Percentiles rank a stretch among this genome's conserved stretches.
These are phyloP conservation scores for Lobosporangium transversale DNA, from an alignment of 192 early-diverging fungal species.

Conservation along the genomic window DNA sequence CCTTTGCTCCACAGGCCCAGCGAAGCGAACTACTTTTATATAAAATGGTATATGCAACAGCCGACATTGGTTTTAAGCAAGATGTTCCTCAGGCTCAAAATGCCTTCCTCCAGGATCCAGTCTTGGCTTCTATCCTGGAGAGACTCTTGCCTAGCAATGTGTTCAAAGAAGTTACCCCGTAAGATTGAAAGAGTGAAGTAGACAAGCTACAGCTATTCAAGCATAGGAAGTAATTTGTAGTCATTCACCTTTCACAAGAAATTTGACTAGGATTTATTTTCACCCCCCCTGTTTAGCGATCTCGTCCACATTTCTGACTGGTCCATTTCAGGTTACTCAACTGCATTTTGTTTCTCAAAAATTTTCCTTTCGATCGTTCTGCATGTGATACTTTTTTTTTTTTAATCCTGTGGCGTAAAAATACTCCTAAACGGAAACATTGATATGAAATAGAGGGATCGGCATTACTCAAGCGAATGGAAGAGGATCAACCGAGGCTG, in stretches of 20 bases:
- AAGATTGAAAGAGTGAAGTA: no score
- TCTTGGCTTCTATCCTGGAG: conserved; percentile 59
- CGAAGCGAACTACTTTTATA: background rate
- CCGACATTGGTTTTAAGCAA: conserved; percentile 47
- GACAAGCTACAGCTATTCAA: no score
- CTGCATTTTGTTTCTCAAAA: background rate
- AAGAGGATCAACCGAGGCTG: conserved; percentile 70
- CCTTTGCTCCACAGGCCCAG: background rate
- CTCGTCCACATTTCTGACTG: conserved; percentile 42
- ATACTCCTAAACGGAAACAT: background rate
- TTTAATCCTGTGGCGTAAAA: background rate
- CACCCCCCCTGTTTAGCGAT: conserved; percentile 24
- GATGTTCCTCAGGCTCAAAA: conserved; percentile 45
- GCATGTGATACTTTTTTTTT: conserved; percentile 18
- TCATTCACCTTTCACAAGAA: no score
- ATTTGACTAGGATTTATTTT: no score
- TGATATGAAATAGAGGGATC: conserved; percentile 54
- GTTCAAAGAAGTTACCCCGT: conserved; percentile 57
- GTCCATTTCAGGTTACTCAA: conserved; percentile 39
- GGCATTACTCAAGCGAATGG: conserved; percentile 60
- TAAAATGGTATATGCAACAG: conserved; percentile 44
- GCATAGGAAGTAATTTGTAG: no score
- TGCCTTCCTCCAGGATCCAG: conserved; percentile 53
- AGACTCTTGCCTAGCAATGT: conserved; percentile 59
- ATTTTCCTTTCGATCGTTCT: conserved; percentile 9